Percentiles rank a stretch among this genome's conserved stretches.
Conservation (phyloP, 352 stramenopile genomes). For the Globisporangium perplexum region DNA sequence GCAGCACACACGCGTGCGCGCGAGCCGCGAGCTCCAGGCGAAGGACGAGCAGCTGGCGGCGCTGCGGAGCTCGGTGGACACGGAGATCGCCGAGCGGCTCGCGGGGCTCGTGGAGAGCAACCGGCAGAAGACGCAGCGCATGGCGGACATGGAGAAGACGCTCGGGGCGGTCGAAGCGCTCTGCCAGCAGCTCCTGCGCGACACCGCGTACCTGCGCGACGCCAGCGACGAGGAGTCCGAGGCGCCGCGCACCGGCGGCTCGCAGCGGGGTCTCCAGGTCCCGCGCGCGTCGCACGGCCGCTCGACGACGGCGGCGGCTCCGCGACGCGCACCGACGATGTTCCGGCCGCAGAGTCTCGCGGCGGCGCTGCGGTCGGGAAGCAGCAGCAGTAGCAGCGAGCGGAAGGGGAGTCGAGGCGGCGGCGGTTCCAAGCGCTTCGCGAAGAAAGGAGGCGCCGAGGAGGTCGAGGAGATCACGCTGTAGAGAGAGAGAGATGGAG, state of each 20-base stretch:
- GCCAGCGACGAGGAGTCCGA: slow-evolving; percentile 16
- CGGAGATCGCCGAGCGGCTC: slow-evolving; percentile 39
- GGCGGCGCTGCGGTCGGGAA: neutral
- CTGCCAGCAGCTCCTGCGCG: slow-evolving; percentile 53
- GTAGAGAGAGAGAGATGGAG: too few relatives aligned
- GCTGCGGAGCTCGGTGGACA: slow-evolving; percentile 29
- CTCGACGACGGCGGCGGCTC: neutral
- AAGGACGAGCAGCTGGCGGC: slow-evolving; percentile 14
- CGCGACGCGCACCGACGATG: neutral
- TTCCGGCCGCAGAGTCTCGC: neutral
- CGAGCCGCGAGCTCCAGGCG: slow-evolving; percentile 10
- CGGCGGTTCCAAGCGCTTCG: neutral
- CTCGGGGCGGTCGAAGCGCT: slow-evolving; percentile 59
- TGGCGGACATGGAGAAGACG: slow-evolving; percentile 56
- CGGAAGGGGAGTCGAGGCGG: neutral
- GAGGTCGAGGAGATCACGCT: slow-evolving; percentile 1
- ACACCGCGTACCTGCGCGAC: slow-evolving; percentile 35
- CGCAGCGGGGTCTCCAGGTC: neutral
- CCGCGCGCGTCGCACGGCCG: neutral
- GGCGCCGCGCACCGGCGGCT: slow-evolving; percentile 1
- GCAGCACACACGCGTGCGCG: slow-evolving; percentile 15
- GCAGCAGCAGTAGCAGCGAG: neutral
- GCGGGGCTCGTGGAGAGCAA: slow-evolving; percentile 45
- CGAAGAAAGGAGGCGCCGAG: neutral
- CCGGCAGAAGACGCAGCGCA: slow-evolving; percentile 42